Evolutionary conservation across 2,329 filamentous ascomycete species (phyloP).

Genomic region (Helotiales sp.): DNA sequence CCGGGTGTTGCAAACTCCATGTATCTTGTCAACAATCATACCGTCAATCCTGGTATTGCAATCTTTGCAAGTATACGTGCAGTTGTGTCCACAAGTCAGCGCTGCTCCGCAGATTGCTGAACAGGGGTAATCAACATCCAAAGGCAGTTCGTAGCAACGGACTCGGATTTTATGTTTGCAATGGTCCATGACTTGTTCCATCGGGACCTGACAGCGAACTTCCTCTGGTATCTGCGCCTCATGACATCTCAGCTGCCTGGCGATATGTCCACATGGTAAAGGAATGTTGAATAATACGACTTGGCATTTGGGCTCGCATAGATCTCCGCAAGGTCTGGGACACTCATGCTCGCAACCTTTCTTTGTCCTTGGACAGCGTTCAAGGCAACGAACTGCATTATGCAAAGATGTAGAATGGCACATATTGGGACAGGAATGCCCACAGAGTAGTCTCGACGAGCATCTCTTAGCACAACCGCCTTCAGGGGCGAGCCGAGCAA

Average conservation of each 20-base stretch:
- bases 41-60: slow-evolving; percentile 52
- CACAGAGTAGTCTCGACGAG: slow-evolving; percentile 48
- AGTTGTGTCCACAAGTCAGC: slow-evolving; percentile 64
- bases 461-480: slow-evolving; percentile 56
- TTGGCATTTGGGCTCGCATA: slow-evolving; percentile 48
- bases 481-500: slow-evolving; percentile 59
- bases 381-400: slow-evolving; percentile 51
- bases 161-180: slow-evolving; percentile 61
- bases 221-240: slow-evolving; percentile 49
- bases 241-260: slow-evolving; percentile 45
- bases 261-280: slow-evolving; percentile 51
- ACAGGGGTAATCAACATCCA: slow-evolving; percentile 52
- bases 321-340: slow-evolving; percentile 49
- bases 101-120: slow-evolving; percentile 49
- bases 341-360: slow-evolving; percentile 53
- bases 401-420: slow-evolving; percentile 57
- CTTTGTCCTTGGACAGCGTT: slow-evolving; percentile 50
- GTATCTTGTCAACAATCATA: slow-evolving; percentile 43
- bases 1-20: slow-evolving; percentile 53
- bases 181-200: slow-evolving; percentile 54
- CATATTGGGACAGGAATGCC: slow-evolving; percentile 42
- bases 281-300: slow-evolving; percentile 41
- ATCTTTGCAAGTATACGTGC: slow-evolving; percentile 52
- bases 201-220: slow-evolving; percentile 54
- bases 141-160: slow-evolving; percentile 55